Base-by-base conservation (phyloP, 495 filamentous ascomycete genomes). In the Penicilliopsis zonata region DNA sequence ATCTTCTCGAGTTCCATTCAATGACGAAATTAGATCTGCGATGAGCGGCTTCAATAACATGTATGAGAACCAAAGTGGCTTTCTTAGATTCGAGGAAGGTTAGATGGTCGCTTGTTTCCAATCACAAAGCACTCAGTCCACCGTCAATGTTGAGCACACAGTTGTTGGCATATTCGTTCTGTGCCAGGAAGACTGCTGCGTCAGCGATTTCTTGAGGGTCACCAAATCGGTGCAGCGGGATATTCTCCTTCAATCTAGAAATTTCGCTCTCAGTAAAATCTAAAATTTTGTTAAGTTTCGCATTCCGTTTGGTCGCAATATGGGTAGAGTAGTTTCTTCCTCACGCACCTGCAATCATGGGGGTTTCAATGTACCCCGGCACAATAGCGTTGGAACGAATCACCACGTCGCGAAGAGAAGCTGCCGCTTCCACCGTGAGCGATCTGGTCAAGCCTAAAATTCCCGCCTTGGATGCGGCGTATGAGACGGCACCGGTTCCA, bases 71-170 rank as follows among this genome's bases (percentile, higher is more conserved):
- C 21, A 10, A 23, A 6, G 21, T 23, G 21, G 6, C 21, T 6
- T 23, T 10, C 6, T 23, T 10, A 23, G 10, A 23, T 10, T 10
- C 21, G 10, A 23, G 21, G 10, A 4, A 27, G 4, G 25, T 13
- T 27, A 5, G 4, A 5, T 27, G 4, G 25, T 13, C 4, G 21
- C 21, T 10, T 23, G 6, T 23, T 27, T 27, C n/a, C 25, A 20
- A 13, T 44, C 46, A 82, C 13, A 66, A 56, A 9, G 79, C 80
- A 43, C 82, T 85, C 33, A 87, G 45, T 1, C 85, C 85, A 12
- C 85, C 85, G 49, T 92, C 85, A n/a, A 93, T 63, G 44, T 84
- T 86, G 6, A 93, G 63, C 16, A 86, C 69, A 55, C 82, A 86
- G 35, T 87, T 87, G 46, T 86, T 85, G 6, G 82, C 77, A 49